Evolutionary conservation across 2,329 filamentous ascomycete genomes (phyloP).

Genomic region (Capronia americana): DNA sequence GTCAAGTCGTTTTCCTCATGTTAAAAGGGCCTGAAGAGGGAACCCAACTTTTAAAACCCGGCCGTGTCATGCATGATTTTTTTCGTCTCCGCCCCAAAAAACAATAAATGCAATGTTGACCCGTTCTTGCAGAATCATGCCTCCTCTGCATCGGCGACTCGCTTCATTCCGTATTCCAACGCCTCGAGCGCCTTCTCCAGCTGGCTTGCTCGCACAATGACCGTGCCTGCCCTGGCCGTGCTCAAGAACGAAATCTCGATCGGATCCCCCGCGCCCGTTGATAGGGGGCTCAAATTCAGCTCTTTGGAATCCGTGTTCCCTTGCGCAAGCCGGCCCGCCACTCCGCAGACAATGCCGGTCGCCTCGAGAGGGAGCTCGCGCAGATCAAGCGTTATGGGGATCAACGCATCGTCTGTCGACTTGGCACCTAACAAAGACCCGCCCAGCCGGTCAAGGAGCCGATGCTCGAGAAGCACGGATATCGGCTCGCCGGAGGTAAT

Average conservation of each 20-base stretch:
- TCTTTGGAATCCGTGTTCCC: conserved; percentile 61
- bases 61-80: not conserved
- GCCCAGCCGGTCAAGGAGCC: conserved; percentile 50
- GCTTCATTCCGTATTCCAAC: conserved; percentile 53
- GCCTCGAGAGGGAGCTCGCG: conserved; percentile 81
- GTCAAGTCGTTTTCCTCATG: too few species aligned
- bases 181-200: conserved; percentile 75
- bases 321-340: conserved; percentile 80
- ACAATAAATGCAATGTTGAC: not conserved
- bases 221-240: conserved; percentile 85
- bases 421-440: conserved; percentile 73
- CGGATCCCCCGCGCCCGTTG: conserved; percentile 38
- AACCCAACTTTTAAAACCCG: not conserved
- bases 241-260: conserved; percentile 90
- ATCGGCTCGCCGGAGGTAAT: conserved; percentile 54
- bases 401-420: conserved; percentile 62
- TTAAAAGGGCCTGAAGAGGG: not conserved
- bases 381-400: conserved; percentile 89
- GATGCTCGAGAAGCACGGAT: conserved; percentile 53
- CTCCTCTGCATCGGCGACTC: conserved; percentile 17
- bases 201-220: conserved; percentile 80
- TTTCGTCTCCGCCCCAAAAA: not conserved
- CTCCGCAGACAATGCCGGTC: conserved; percentile 92
- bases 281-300: not conserved
- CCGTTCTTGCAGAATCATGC: not conserved